phyloP scores from a whole-genome alignment of 73 alveolate species.

The Durusdinium trenchii region DNA sequence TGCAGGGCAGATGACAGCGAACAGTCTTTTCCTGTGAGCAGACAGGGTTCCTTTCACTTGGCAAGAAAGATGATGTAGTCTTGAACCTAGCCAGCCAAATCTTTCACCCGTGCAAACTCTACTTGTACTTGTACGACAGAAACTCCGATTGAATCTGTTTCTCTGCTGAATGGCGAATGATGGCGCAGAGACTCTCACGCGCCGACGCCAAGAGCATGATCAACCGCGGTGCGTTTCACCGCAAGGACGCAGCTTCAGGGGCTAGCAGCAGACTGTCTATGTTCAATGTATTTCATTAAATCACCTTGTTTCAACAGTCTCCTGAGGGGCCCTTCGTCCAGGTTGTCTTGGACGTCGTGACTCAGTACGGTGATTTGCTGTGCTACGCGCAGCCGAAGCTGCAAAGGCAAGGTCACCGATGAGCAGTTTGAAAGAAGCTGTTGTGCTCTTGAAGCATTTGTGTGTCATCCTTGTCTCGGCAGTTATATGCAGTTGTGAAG shows the following conservation, averaged over 20 bases:
- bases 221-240: slow-evolving; percentile 89
- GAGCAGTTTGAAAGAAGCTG: neutral
- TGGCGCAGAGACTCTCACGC: slow-evolving; percentile 56
- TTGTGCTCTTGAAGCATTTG: no score
- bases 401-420: slow-evolving; percentile 24
- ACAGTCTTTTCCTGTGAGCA: no score
- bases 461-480: no score
- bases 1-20: no score
- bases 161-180: no score
- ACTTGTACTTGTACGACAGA: no score
- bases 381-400: slow-evolving; percentile 56
- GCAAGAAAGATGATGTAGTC: no score
- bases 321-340: neutral
- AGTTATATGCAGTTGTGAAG: no score
- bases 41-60: no score
- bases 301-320: neutral
- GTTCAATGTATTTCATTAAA: neutral
- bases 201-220: slow-evolving; percentile 14
- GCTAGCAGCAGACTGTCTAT: neutral
- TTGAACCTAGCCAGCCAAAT: no score
- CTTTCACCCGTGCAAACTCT: no score
- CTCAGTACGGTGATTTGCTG: slow-evolving; percentile 56
- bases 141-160: no score
- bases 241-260: slow-evolving; percentile 6
- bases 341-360: slow-evolving; percentile 74